These are phyloP conservation scores for Quercus wislizeni DNA, from an alignment of 306 rosid species.

Conservation along the genomic window DNA sequence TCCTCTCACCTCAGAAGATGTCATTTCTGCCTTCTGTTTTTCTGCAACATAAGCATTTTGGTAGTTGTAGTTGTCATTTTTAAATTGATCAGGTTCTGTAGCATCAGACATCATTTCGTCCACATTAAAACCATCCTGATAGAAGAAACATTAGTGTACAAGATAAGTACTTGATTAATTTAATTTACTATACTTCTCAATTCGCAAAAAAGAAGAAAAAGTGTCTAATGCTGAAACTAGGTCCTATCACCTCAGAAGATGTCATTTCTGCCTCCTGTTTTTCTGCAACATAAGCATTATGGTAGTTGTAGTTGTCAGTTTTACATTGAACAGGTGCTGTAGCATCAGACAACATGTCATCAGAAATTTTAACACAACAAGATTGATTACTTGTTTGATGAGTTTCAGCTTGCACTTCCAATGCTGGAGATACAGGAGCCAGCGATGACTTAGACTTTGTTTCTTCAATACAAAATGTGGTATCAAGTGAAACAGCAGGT, in stretches of 20 bases:
- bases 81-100: not conserved
- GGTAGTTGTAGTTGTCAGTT: slow-evolving; percentile 18
- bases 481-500: slow-evolving; percentile 43
- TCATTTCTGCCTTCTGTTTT: slow-evolving; percentile 16
- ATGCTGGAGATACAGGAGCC: slow-evolving; percentile 43
- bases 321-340: not conserved
- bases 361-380: not conserved
- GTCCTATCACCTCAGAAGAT: slow-evolving; percentile 39
- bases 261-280: slow-evolving; percentile 15
- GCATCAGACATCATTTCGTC: slow-evolving; percentile 1
- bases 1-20: slow-evolving; percentile 38
- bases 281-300: slow-evolving; percentile 16
- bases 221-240: slow-evolving; percentile 21
- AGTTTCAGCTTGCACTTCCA: slow-evolving; percentile 40
- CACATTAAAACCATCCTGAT: slow-evolving; percentile 34
- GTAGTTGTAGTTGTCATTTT: slow-evolving; percentile 15
- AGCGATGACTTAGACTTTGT: slow-evolving; percentile 37
- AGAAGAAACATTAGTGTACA: slow-evolving; percentile 11
- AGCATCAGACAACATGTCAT: slow-evolving; percentile 1
- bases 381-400: not conserved
- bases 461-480: slow-evolving; percentile 52
- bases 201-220: not conserved
- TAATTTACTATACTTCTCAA: not conserved
- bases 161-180: not conserved
- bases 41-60: slow-evolving; percentile 14